Percentiles rank a stretch among this genome's conserved stretches.
Conservation (phyloP, 2,329 filamentous ascomycete species). For the Elsinoe fawcettii region DNA sequence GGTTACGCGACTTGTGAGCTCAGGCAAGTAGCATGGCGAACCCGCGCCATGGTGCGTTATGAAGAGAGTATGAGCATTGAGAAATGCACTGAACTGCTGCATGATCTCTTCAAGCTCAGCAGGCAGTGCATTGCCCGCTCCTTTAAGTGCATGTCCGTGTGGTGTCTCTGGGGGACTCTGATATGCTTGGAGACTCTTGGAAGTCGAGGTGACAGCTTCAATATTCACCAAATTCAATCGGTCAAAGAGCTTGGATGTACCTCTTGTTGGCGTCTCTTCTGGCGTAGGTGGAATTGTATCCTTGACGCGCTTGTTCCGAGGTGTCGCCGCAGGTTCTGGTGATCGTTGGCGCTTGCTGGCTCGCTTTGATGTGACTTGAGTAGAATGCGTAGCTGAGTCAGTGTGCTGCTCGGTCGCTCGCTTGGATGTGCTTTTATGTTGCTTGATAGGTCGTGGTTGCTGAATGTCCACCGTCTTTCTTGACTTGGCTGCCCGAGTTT, state of each 20-base stretch:
- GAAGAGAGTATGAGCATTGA: constrained; percentile 43
- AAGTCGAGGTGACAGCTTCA: constrained; percentile 20
- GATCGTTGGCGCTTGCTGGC: constrained; percentile 17
- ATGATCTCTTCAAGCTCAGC: constrained; percentile 37
- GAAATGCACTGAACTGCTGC: constrained; percentile 41
- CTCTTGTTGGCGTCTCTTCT: constrained; percentile 30
- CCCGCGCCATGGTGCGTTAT: constrained; percentile 43
- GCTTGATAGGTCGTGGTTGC: neutral
- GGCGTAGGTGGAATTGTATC: constrained; percentile 26
- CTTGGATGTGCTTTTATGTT: neutral
- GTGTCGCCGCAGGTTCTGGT: constrained; percentile 21
- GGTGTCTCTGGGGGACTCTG: constrained; percentile 30
- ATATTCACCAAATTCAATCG: constrained; percentile 26
- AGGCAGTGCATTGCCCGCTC: constrained; percentile 27
- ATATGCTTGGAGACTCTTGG: constrained; percentile 20
- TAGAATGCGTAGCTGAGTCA: neutral
- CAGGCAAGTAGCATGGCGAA: constrained; percentile 36
- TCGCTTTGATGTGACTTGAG: neutral
- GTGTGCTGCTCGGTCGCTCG: neutral
- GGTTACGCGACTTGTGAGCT: constrained; percentile 35
- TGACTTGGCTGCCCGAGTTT: neutral
- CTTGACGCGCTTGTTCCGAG: constrained; percentile 28
- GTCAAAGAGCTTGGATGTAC: constrained; percentile 29
- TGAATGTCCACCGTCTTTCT: neutral
- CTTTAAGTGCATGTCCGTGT: neutral